Base-by-base conservation (phyloP, 257 asterid genomes). In the Ophiorrhiza pumila region DNA sequence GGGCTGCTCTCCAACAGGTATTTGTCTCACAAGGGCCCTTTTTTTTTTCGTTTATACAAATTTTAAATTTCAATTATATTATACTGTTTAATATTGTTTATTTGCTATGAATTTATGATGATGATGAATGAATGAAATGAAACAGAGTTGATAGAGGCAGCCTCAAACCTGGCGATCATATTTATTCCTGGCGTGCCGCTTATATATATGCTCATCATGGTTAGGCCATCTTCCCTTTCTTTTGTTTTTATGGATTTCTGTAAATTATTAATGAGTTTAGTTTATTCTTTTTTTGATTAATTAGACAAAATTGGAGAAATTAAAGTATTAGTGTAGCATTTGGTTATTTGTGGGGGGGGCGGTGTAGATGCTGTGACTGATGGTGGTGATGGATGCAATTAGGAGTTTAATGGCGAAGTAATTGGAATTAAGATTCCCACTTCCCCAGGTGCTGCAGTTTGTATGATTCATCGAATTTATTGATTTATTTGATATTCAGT, bases 151-250 rank as follows among this genome's bases (percentile, higher is more conserved):
- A 80, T 22, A 83, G 88, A 82, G 79, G 76, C 79, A 84, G 91
- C 83, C 92, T 94, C 71, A 86, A 88, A 69, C 87, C 96, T 17
- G 99, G 99, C 64, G 99, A 94, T 88, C 99, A 91, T 81, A 83
- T 94, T 69, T 94, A 94, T 76, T 94, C 99, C 4, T 94, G 99
- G 97, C 93, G 97, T 9, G 46, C 90, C 22, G 95, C 96, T 65
- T 94, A 91, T 67, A 72, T 90, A 29, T 94, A 91, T 78, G 91
- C 99, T 29, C 99, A 94, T 73, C 99, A 91, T 80, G 99, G 99
- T 94, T 29, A 72, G 89, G 25, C 25, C 45, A 20, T 20, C 12
- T 41, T 22, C 22, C 27, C n/a, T 63, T 23, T 49, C 2, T 14
- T 10, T 27, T 1, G 0, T 42, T 18, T 46, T 1, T 69, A 41